A percentile compares a stretch with the other conserved stretches of the same genome.
Conservation (phyloP, 2,329 filamentous ascomycete genomes). For the Periconia sp. region DNA sequence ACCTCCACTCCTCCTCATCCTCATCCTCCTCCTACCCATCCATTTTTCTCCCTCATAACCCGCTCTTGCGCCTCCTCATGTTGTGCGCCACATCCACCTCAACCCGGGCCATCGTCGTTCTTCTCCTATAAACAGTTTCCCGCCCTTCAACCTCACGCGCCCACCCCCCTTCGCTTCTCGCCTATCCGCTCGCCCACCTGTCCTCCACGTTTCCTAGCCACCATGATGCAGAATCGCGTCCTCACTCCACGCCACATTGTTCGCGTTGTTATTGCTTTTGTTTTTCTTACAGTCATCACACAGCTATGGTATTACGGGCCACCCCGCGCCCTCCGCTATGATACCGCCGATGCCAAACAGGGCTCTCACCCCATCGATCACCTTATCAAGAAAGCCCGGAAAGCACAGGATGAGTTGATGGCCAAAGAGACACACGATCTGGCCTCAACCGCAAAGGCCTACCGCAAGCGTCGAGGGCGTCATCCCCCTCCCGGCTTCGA, state of each 20-base stretch:
- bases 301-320: constrained; percentile 1
- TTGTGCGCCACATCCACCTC: background rate
- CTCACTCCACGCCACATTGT: constrained; percentile 1
- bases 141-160: background rate
- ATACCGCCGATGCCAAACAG: background rate
- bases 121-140: background rate
- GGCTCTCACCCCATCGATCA: constrained; percentile 42
- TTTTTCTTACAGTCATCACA: background rate
- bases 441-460: constrained; percentile 43
- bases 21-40: background rate
- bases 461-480: constrained; percentile 48
- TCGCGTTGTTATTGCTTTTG: background rate
- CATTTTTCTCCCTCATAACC: background rate
- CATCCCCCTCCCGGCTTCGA: constrained; percentile 56
- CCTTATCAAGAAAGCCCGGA: constrained; percentile 39
- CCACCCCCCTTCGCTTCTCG: background rate
- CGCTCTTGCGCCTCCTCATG: background rate
- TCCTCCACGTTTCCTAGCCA: background rate
- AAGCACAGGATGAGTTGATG: constrained; percentile 30
- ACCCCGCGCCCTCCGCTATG: background rate
- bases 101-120: background rate
- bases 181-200: background rate
- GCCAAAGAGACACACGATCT: constrained; percentile 42
- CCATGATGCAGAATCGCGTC: background rate
- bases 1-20: background rate